A percentile compares a stretch with the other conserved stretches of the same genome.
phyloP scores from a whole-genome alignment of 805 yeast species.

The Myxozyma udenii region DNA sequence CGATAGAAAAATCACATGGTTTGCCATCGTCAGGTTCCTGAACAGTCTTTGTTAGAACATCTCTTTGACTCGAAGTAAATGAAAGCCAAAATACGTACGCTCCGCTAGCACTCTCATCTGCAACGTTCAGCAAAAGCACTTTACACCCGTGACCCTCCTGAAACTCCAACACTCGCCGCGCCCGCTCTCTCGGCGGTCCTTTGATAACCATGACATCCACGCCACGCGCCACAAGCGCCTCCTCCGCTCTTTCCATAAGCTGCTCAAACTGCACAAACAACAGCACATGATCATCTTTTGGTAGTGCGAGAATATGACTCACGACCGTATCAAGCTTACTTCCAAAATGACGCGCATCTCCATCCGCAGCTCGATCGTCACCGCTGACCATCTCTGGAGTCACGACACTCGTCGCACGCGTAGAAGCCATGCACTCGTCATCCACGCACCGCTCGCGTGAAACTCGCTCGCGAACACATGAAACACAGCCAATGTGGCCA shows the following conservation, averaged over 20 bases:
- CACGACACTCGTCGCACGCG: conserved; percentile 1
- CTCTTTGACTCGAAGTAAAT: neutral
- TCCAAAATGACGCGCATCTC: conserved; percentile 4
- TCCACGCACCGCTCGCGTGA: conserved; percentile 1
- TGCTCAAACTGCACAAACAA: conserved; percentile 13
- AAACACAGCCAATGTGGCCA: conserved; percentile 14
- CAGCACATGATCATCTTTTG: conserved; percentile 5
- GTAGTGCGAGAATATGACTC: conserved; percentile 1
- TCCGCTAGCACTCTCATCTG: conserved; percentile 18
- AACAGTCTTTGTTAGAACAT: neutral
- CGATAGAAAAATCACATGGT: conserved; percentile 15
- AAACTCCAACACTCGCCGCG: conserved; percentile 3
- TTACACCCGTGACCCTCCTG: conserved; percentile 1
- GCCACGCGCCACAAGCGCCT: neutral
- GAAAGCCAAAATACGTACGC: conserved; percentile 4
- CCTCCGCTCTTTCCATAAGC: conserved; percentile 5
- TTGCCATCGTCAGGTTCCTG: conserved; percentile 17
- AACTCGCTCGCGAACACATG: conserved; percentile 1
- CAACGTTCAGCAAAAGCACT: conserved; percentile 12
- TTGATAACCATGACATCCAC: conserved; percentile 1
- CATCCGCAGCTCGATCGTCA: neutral
- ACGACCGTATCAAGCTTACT: conserved; percentile 6
- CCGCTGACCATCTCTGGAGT: neutral
- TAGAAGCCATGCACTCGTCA: neutral
- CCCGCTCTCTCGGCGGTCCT: conserved; percentile 5